These are phyloP conservation scores for Rhizoctonia solani DNA, from an alignment of 1,284 basidiomycete species.

Conservation along the genomic window DNA sequence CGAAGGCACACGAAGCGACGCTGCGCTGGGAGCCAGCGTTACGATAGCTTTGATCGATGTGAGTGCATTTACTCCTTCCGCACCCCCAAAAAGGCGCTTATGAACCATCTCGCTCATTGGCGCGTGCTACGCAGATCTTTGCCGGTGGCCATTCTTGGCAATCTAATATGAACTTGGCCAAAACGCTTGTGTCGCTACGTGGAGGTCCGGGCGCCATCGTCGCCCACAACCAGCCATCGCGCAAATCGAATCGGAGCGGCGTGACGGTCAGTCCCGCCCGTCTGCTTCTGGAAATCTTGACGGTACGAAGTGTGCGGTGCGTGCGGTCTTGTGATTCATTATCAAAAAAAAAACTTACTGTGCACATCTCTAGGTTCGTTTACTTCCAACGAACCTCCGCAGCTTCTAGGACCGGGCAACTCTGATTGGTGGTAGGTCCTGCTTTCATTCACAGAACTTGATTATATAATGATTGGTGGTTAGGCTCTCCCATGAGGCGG, in stretches of 20 bases:
- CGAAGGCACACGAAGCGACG: constrained; percentile 46
- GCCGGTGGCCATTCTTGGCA: constrained; percentile 51
- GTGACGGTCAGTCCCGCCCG: constrained; percentile 50
- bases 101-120: too few species aligned
- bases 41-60: constrained; percentile 52
- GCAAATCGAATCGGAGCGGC: constrained; percentile 41
- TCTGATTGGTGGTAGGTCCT: constrained; percentile 51
- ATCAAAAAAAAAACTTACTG: too few species aligned
- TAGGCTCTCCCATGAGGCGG: constrained; percentile 39
- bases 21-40: constrained; percentile 49
- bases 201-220: constrained; percentile 47
- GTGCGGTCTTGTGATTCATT: constrained; percentile 36
- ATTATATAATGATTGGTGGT: constrained; percentile 37
- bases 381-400: constrained; percentile 50
- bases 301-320: constrained; percentile 54
- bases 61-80: constrained; percentile 41
- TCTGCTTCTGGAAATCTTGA: constrained; percentile 53
- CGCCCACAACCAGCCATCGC: constrained; percentile 41
- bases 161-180: constrained; percentile 52
- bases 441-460: constrained; percentile 36
- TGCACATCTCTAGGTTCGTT: constrained; percentile 53
- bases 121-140: too few species aligned
- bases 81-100: too few species aligned
- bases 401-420: constrained; percentile 48
- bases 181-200: constrained; percentile 50